Base-by-base conservation (phyloP, 768 basidiomycete genomes). In the Termitomyces sp. region DNA sequence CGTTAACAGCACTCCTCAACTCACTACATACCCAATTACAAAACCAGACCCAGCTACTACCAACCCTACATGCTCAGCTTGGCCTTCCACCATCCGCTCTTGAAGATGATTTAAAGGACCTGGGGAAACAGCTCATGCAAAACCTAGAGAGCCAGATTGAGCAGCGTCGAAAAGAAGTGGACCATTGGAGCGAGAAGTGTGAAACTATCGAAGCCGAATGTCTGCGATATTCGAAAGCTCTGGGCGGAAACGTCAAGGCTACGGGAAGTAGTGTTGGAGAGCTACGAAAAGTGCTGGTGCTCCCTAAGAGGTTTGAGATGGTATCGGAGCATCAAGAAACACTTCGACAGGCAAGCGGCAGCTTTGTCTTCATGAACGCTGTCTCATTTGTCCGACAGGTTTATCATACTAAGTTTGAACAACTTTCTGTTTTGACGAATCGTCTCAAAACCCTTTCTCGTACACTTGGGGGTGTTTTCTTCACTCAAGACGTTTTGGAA, bases 61-160 rank as follows among this genome's bases (percentile, higher is more conserved):
- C 91, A 15, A 83, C 85, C 7, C 75, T 96, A 4, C 92, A 95
- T 69, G 77, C 82, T 1, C 90, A 90, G 64, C 87, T 96, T 15
- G 92, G 90, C 32, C 77, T 95, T 14, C 90, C 93, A 9, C 70
- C 82, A 26, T 83, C 84, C 11, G 86, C 91, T 0, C 80, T 95
- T 42, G 83, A 90, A 66, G 87, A 90, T 66, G 93, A 97, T 56
- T 77, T 95, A 32, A 74, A 78, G 51, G 69, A 78, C 8, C 78
- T 96, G 7, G 87, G 93, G 63, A 77, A 85, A 32, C 83, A 87
- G 47, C 83, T 96, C 43, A 80, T 86, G 53, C 77, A 81, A 54
- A 84, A 88, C 24, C 87, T 95, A 14, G 88, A 93, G 61, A 72
- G 74, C 5, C 85, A 90, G 63, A 84, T 96, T 41, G 77, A 85